phyloP scores from a whole-genome alignment of 1,284 basidiomycete genomes.

The Cutaneotrichosporon sp. region DNA sequence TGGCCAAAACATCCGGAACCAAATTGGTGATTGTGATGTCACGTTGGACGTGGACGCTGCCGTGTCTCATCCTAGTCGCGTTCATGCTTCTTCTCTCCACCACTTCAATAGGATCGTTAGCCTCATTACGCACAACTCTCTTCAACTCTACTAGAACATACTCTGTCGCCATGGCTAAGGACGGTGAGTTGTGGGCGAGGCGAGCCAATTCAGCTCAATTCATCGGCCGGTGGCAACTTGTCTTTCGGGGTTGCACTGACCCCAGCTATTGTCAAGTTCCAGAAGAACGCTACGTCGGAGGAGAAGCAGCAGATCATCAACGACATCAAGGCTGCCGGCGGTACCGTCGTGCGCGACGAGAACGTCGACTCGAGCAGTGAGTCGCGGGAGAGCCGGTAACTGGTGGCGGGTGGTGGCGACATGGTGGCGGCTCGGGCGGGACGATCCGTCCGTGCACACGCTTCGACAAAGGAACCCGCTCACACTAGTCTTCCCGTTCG shows the following conservation, averaged over 20 bases:
- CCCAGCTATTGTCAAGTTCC: constrained; percentile 47
- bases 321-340: constrained; percentile 38
- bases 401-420: background rate
- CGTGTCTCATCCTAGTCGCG: constrained; percentile 2
- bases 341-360: constrained; percentile 38
- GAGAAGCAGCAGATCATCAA: constrained; percentile 36
- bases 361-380: constrained; percentile 41
- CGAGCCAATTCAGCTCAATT: background rate
- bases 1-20: constrained; percentile 1
- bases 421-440: background rate
- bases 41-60: constrained; percentile 8
- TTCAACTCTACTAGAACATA: background rate
- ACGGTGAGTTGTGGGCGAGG: background rate
- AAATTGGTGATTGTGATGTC: constrained; percentile 2
- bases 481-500: constrained; percentile 43
- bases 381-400: constrained; percentile 15
- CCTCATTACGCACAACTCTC: background rate
- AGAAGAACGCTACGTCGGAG: constrained; percentile 37
- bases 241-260: background rate
- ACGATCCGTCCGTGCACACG: background rate
- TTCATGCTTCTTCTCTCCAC: constrained; percentile 6
- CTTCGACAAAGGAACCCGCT: background rate
- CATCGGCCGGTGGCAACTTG: background rate
- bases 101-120: background rate
- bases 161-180: constrained; percentile 7